A percentile compares a stretch with the other conserved stretches of the same genome.
phyloP scores from a whole-genome alignment of 2,329 filamentous ascomycete genomes.

The Rhinocladiella similis region DNA sequence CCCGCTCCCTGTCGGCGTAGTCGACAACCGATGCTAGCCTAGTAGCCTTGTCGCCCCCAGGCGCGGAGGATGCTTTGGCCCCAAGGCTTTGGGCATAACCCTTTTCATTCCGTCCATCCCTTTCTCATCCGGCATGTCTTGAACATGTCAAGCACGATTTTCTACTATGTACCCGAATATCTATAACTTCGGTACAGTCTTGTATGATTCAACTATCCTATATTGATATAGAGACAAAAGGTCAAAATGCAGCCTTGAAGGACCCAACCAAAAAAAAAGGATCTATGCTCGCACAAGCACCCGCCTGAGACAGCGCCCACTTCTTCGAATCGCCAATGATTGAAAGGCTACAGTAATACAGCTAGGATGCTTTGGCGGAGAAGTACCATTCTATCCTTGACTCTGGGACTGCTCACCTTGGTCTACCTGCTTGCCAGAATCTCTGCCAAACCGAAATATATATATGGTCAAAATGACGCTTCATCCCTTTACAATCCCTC shows the following conservation, averaged over 20 bases:
- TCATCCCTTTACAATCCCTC: slow-evolving; percentile 24
- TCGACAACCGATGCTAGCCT: background rate
- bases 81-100: background rate
- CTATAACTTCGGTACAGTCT: too few relatives aligned
- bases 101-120: background rate
- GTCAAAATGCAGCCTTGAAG: too few relatives aligned
- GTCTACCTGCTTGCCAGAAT: slow-evolving; percentile 4
- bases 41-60: background rate
- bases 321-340: background rate
- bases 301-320: too few relatives aligned
- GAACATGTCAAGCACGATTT: too few relatives aligned
- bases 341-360: background rate
- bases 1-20: background rate
- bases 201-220: too few relatives aligned
- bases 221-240: too few relatives aligned
- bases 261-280: too few relatives aligned
- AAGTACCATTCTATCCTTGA: slow-evolving; percentile 5
- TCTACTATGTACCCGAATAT: too few relatives aligned
- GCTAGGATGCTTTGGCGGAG: slow-evolving; percentile 9
- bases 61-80: background rate
- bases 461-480: slow-evolving; percentile 18
- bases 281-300: too few relatives aligned
- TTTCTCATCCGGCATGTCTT: background rate
- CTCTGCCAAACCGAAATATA: slow-evolving; percentile 1
- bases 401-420: slow-evolving; percentile 5